These are phyloP conservation scores for Fragaria ananassa DNA, from an alignment of 306 rosid species.

Conservation along the genomic window DNA sequence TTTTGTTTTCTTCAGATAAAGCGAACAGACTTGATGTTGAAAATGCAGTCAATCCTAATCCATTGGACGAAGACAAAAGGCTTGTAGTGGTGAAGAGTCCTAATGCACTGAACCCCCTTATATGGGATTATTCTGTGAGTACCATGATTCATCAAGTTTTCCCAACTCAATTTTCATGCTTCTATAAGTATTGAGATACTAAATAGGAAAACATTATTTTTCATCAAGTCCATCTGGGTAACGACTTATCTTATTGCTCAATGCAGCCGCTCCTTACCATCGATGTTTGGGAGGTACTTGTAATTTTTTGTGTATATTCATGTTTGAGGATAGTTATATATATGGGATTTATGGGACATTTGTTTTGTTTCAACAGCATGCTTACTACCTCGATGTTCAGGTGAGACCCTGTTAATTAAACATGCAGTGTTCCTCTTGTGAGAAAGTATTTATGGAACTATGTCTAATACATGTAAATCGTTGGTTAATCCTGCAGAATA, in stretches of 20 bases:
- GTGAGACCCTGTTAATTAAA: slow-evolving; percentile 41
- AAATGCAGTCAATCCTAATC: slow-evolving; percentile 67
- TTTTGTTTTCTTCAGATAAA: slow-evolving; percentile 44
- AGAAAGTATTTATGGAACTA: background rate
- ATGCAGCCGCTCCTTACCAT: slow-evolving; percentile 90
- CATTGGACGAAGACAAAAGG: slow-evolving; percentile 64
- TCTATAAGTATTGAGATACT: background rate
- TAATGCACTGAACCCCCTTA: slow-evolving; percentile 84
- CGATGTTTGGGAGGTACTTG: slow-evolving; percentile 90
- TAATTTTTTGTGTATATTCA: slow-evolving; percentile 12
- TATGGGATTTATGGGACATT: background rate
- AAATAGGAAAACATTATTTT: background rate
- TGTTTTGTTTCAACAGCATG: slow-evolving; percentile 66
- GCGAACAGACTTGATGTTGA: slow-evolving; percentile 61
- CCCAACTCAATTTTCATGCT: background rate
- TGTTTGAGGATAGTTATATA: slow-evolving; percentile 5
- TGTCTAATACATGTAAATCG: slow-evolving; percentile 17
- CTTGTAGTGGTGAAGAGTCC: slow-evolving; percentile 78
- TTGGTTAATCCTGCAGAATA: slow-evolving; percentile 44
- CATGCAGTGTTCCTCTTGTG: slow-evolving; percentile 3
- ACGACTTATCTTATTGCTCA: slow-evolving; percentile 21
- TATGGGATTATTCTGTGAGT: slow-evolving; percentile 73
- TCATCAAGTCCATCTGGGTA: background rate
- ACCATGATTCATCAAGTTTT: background rate
- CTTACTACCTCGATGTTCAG: slow-evolving; percentile 87